Base-by-base conservation (phyloP, 2,329 filamentous ascomycete genomes). In the Pyricularia pennisetigena region DNA sequence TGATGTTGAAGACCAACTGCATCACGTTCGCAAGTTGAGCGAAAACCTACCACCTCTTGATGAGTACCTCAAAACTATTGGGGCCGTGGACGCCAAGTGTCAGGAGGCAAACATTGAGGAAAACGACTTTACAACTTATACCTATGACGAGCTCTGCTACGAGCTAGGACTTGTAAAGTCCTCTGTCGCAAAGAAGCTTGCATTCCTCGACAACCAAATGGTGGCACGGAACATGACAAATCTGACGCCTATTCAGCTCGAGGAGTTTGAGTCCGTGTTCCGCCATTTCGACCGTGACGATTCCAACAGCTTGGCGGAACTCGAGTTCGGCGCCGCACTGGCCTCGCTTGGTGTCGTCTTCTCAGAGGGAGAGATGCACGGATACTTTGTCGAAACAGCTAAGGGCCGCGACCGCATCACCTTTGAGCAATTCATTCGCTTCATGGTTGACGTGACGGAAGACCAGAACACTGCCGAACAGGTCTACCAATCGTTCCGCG, bases 91-190 rank as follows among this genome's bases (percentile, higher is more conserved):
- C 75, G 87, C 88, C 71, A 93, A 97, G 79, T 99, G 95, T 77
- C 86, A 90, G 70, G 94, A 98, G 81, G 95, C 95, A 70, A 98
- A 99, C 77, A 97, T 99, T 71, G 95, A 99, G 79, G 95, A 99
- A 75, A 99, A 99, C 78, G 95, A 99, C 81, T 98, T 95, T 78
- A 99, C 95, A n/a, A 98, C 94, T 9, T 98, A 98, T 80, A 97
- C 94, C 10, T 95, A 98, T 77, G 95, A 99, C 76, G 95, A 99
- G 79, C 85, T 99, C 61, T 88, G 89, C 70, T 99, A 99, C 80
- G 95, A 99, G 79, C 85, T 98, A 69, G 89, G 92, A 20, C 85
- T 99, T 32, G 95, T 98, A 69, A 94, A 93, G 76, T 90, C 91
- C 32, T 95, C 92, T 12, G 94, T 98, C 30, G 90, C 93, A 71